Conservation (phyloP, 805 yeast genomes). For the Lipomyces sp. region DNA sequence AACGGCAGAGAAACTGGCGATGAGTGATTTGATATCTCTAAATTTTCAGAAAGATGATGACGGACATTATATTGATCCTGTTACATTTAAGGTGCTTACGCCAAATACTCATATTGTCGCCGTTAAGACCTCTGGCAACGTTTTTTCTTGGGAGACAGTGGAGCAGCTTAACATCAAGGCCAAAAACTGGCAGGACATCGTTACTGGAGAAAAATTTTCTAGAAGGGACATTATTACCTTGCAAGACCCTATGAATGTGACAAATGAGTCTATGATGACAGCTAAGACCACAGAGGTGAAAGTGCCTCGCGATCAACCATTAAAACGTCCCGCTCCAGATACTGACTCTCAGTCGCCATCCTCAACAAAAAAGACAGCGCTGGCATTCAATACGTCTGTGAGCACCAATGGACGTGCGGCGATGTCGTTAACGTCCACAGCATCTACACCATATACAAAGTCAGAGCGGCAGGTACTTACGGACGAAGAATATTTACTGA, state of each 20-base stretch:
- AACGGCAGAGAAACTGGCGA: conserved; percentile 40
- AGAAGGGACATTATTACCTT: conserved; percentile 41
- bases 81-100: conserved; percentile 44
- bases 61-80: conserved; percentile 45
- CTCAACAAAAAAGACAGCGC: not conserved
- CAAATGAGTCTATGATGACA: not conserved
- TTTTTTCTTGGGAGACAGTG: conserved; percentile 43
- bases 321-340: conserved; percentile 2
- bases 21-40: conserved; percentile 39
- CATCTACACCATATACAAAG: conserved; percentile 41
- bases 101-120: conserved; percentile 41
- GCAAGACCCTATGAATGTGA: conserved; percentile 16
- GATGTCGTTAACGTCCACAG: conserved; percentile 44
- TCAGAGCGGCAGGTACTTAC: conserved; percentile 38
- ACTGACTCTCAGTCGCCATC: not conserved
- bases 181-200: conserved; percentile 43
- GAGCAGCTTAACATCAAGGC: conserved; percentile 42
- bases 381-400: conserved; percentile 32
- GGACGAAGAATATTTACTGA: conserved; percentile 41
- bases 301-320: no score
- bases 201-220: conserved; percentile 43
- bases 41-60: conserved; percentile 38
- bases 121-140: conserved; percentile 43
- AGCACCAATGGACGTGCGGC: conserved; percentile 42
- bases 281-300: not conserved